phyloP scores from a whole-genome alignment of 176 grass and related monocot species.

The Stipa capillata region DNA sequence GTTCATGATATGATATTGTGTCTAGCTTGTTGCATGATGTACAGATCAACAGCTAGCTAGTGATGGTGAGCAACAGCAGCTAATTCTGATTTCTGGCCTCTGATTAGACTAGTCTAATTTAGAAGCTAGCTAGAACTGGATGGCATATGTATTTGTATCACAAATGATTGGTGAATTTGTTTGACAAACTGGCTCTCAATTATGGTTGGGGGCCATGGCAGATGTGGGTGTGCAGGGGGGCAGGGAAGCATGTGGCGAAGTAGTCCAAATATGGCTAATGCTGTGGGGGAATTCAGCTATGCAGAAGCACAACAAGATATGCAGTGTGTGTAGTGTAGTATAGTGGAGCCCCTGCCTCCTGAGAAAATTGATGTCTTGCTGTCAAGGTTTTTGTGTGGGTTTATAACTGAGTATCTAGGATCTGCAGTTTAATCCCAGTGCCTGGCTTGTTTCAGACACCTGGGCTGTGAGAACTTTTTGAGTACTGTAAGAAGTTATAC shows the following conservation, averaged over 20 bases:
- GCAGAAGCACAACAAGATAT: constrained; percentile 12
- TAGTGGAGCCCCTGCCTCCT: constrained; percentile 2
- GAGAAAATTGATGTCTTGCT: neutral
- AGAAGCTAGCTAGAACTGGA: neutral
- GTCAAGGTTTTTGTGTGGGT: neutral
- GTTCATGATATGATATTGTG: neutral
- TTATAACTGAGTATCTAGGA: too few relatives aligned
- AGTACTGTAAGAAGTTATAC: neutral
- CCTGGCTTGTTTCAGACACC: neutral
- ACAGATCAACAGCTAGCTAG: neutral
- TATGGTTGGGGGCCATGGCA: neutral
- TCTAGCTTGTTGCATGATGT: too few relatives aligned
- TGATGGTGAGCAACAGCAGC: neutral
- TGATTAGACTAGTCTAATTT: neutral
- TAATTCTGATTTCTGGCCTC: neutral
- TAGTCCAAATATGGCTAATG: constrained; percentile 20
- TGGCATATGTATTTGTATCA: neutral
- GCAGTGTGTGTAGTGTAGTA: too few relatives aligned
- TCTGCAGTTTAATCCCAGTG: neutral
- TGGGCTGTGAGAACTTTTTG: neutral
- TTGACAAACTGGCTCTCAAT: neutral
- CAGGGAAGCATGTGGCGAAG: constrained; percentile 33
- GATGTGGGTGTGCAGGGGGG: constrained; percentile 34
- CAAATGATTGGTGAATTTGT: neutral
- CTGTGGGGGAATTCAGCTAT: neutral